These are phyloP conservation scores for Lipomyces starkeyi DNA, from an alignment of 805 yeast species.

Conservation along the genomic window DNA sequence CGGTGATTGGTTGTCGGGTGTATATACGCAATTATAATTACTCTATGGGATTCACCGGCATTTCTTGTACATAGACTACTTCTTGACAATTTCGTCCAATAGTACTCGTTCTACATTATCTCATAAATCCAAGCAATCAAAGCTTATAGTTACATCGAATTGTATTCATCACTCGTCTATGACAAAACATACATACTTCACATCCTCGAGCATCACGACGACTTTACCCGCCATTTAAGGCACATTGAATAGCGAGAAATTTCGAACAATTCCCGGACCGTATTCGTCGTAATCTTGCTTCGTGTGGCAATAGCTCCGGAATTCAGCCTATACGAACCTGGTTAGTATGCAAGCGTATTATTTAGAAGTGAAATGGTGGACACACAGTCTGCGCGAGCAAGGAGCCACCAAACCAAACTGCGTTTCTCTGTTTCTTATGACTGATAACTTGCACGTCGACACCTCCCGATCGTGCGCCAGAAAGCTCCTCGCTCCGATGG, in stretches of 20 bases:
- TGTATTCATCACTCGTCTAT: neutral
- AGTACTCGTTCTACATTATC: neutral
- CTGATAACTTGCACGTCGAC: slow-evolving; percentile 96
- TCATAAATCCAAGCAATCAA: neutral
- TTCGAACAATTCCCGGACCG: slow-evolving; percentile 97
- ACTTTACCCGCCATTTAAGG: slow-evolving; percentile 54
- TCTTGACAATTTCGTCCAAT: neutral
- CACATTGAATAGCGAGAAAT: slow-evolving; percentile 91
- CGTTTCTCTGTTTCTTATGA: slow-evolving; percentile 96
- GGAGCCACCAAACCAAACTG: slow-evolving; percentile 99
- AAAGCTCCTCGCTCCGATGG: slow-evolving; percentile 73
- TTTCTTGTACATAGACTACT: slow-evolving; percentile 3
- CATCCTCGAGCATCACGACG: neutral
- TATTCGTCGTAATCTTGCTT: slow-evolving; percentile 96
- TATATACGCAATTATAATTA: neutral
- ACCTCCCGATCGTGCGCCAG: slow-evolving; percentile 82
- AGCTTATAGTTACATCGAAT: neutral
- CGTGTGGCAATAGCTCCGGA: slow-evolving; percentile 94
- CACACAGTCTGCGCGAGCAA: slow-evolving; percentile 85
- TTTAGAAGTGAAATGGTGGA: slow-evolving; percentile 2
- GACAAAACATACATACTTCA: neutral
- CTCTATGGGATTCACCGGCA: neutral
- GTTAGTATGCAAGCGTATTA: slow-evolving; percentile 14
- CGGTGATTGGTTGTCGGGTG: neutral
- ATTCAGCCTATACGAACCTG: slow-evolving; percentile 60